Percentiles rank a stretch among this genome's conserved stretches.
These are phyloP conservation scores for Leptographium galeiforme DNA, from an alignment of 2,329 filamentous ascomycete species.

Conservation along the genomic window DNA sequence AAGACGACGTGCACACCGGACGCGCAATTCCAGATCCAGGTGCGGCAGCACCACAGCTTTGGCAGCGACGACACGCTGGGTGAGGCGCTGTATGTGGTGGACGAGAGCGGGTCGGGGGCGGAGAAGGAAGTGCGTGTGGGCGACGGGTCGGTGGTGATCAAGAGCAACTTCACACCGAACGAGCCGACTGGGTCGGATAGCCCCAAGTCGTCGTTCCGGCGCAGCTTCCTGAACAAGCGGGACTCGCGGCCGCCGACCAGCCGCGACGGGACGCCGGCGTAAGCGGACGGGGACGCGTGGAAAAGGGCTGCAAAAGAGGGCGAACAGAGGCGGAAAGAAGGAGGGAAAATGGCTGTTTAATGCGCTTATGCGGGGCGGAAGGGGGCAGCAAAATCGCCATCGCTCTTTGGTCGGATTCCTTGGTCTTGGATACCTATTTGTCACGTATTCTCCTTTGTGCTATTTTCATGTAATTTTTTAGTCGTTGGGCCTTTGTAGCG, in stretches of 20 bases:
- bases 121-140: constrained; percentile 69
- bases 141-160: constrained; percentile 55
- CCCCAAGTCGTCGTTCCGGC: constrained; percentile 32
- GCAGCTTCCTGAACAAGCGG: constrained; percentile 43
- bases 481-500: background rate
- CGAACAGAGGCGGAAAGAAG: background rate
- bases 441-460: background rate
- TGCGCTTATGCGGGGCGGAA: background rate
- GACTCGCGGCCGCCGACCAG: constrained; percentile 24
- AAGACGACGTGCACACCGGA: constrained; percentile 68
- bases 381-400: background rate
- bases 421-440: constrained; percentile 1
- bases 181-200: constrained; percentile 24
- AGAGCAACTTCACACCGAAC: constrained; percentile 52
- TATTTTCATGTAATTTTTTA: background rate
- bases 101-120: constrained; percentile 53
- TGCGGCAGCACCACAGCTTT: constrained; percentile 75
- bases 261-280: constrained; percentile 29
- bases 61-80: constrained; percentile 74
- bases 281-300: background rate
- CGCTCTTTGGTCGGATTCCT: background rate
- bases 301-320: background rate
- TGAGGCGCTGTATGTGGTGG: constrained; percentile 81
- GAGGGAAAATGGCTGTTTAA: background rate
- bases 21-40: constrained; percentile 71